Base-by-base conservation (phyloP, 1,139 yeast species). In the Kodamaea sp. region DNA sequence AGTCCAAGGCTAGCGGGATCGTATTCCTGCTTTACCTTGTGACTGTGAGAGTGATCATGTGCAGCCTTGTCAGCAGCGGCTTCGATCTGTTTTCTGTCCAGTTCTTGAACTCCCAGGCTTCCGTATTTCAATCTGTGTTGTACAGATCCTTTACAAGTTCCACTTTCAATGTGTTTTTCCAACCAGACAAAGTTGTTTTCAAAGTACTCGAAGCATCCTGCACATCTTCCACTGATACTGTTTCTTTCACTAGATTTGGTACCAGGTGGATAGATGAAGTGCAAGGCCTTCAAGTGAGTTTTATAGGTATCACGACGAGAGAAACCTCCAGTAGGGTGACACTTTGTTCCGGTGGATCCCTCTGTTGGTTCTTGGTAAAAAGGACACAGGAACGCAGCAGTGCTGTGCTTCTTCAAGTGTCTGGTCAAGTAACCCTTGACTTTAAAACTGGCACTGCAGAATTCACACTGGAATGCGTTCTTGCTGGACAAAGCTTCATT, bases 281-380 rank as follows among this genome's bases (percentile, higher is more conserved):
- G 83, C 32, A 77, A 57, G 1, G 80, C 78, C 46, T 74, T 76
- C 34, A 76, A 61, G 51, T 76, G 83, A 2, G 80, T 75, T 47
- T 76, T 76, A 50, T 68, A 75, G 6, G 82, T 76, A 48, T 77
- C 83, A 47, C 80, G 62, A 43, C 82, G 61, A 6, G 80, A 72
- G 48, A 77, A 77, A 4, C 78, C 80, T 21, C 83, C 82, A 2
- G 76, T 73, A 25, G 79, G 77, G 52, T 76, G 83, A 49, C 83
- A 77, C 46, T 70, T 66, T 0, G 76, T 65, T 3, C 74, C 76
- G 8, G 48, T 28, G 15, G 39, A 33, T 10, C 43, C 59, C 13
- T 34, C 41, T 22, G 38, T 31, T n/a, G 60, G 57, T 28, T 68
- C 70, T 43, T 66, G 63, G 50, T 60, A 76, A 53, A 72, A 77